phyloP scores from a whole-genome alignment of 1,284 basidiomycete species.

The Ganoderma resinaceum region DNA sequence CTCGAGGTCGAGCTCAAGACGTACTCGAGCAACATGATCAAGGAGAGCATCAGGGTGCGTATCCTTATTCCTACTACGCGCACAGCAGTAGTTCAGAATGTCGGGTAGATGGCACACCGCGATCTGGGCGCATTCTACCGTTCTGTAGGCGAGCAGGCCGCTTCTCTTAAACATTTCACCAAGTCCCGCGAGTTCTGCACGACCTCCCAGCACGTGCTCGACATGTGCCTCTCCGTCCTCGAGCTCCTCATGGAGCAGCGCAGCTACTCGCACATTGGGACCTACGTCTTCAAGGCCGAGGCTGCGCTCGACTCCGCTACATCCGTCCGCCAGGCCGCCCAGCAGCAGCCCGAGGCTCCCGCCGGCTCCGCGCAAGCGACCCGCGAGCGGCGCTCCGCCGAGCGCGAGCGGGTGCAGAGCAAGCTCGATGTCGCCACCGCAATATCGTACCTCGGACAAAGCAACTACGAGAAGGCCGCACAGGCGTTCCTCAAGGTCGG shows the following conservation, averaged over 20 bases:
- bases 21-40: slow-evolving; percentile 91
- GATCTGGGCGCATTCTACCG: slow-evolving; percentile 84
- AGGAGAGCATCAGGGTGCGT: slow-evolving; percentile 89
- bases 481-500: slow-evolving; percentile 73
- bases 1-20: slow-evolving; percentile 90
- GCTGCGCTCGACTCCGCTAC: slow-evolving; percentile 77
- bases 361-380: slow-evolving; percentile 39
- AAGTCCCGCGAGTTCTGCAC: slow-evolving; percentile 90
- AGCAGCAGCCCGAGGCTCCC: slow-evolving; percentile 28
- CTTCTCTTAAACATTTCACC: slow-evolving; percentile 79
- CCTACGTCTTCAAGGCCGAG: slow-evolving; percentile 92
- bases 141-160: slow-evolving; percentile 69
- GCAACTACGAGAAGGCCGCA: slow-evolving; percentile 81
- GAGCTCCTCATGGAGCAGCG: slow-evolving; percentile 87
- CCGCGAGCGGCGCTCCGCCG: slow-evolving; percentile 52
- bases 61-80: background rate
- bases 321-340: slow-evolving; percentile 21
- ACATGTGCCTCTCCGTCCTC: slow-evolving; percentile 83
- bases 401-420: slow-evolving; percentile 71
- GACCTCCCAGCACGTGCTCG: slow-evolving; percentile 83
- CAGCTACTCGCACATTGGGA: slow-evolving; percentile 83
- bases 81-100: background rate
- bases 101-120: slow-evolving; percentile 74
- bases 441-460: slow-evolving; percentile 73
- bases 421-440: slow-evolving; percentile 83